Conservation (phyloP, 2,329 filamentous ascomycete species). For the Xylariaceae sp. region DNA sequence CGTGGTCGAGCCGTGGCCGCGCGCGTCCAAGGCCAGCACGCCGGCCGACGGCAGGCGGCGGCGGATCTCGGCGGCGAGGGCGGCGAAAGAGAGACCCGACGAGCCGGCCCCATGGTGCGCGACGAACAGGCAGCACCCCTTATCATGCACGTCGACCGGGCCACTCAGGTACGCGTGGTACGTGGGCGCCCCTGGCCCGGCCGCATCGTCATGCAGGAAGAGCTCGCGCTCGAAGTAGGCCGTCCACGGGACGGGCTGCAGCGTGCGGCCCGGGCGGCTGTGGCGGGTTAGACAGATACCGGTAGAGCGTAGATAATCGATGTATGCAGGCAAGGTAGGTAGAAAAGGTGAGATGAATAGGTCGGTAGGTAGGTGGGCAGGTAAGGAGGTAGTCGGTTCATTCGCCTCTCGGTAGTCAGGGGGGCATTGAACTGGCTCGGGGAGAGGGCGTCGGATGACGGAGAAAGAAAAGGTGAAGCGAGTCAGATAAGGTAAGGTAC, state of each 20-base stretch:
- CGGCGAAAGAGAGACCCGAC: constrained; percentile 84
- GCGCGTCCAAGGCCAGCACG: constrained; percentile 75
- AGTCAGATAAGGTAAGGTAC: too few species aligned
- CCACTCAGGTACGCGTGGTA: constrained; percentile 88
- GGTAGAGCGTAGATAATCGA: not conserved
- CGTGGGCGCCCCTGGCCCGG: constrained; percentile 39
- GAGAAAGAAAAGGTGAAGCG: too few species aligned
- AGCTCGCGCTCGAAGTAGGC: constrained; percentile 87
- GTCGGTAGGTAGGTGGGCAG: constrained; percentile 1
- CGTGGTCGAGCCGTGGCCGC: constrained; percentile 74
- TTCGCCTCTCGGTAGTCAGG: too few species aligned
- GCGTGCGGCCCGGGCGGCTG: constrained; percentile 44
- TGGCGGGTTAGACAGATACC: constrained; percentile 23
- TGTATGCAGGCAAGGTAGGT: too few species aligned
- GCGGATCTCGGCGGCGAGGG: constrained; percentile 69
- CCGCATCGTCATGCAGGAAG: constrained; percentile 51
- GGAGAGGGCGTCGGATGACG: too few species aligned
- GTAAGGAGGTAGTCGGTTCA: constrained; percentile 9
- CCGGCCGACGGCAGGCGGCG: constrained; percentile 73
- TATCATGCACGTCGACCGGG: constrained; percentile 59
- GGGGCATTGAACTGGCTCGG: too few species aligned
- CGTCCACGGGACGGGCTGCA: constrained; percentile 73
- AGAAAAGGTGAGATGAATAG: constrained; percentile 3
- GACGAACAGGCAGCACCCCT: constrained; percentile 79
- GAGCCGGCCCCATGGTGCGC: constrained; percentile 94